Evolutionary conservation across 140 eudicot genomes (phyloP).

Genomic region (Erigeron philadelphicus): DNA sequence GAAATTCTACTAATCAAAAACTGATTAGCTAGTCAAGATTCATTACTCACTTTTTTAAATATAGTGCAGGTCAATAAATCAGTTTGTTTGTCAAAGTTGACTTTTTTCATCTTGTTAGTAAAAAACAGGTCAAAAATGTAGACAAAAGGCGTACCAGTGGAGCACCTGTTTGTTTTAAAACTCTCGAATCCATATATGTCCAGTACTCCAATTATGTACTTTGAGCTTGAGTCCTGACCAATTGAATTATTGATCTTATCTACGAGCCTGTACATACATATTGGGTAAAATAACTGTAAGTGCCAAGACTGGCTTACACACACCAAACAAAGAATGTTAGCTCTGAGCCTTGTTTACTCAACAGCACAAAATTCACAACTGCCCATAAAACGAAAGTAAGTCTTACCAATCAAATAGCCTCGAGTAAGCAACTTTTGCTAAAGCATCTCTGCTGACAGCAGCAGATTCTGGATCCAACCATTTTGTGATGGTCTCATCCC

Average conservation of each 20-base stretch:
- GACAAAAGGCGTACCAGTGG: conserved; percentile 63
- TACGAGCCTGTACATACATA: conserved; percentile 59
- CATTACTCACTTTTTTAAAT: neutral
- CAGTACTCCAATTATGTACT: conserved; percentile 66
- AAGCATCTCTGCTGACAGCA: conserved; percentile 71
- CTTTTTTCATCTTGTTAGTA: neutral
- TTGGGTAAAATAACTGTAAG: neutral
- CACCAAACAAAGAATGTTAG: neutral
- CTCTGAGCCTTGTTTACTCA: conserved; percentile 8
- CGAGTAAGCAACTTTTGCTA: conserved; percentile 70
- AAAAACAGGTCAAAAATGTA: conserved; percentile 29
- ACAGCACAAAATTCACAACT: conserved; percentile 9
- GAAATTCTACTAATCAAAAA: too few relatives aligned
- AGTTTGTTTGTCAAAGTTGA: neutral
- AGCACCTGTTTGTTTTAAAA: conserved; percentile 97
- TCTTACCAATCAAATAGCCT: conserved; percentile 83
- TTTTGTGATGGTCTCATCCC: conserved; percentile 80
- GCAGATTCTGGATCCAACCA: conserved; percentile 83
- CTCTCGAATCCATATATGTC: conserved; percentile 95
- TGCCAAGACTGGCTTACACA: neutral
- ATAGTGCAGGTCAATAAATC: neutral
- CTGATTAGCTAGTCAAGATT: too few relatives aligned
- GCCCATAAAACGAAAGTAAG: neutral
- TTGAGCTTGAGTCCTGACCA: conserved; percentile 75
- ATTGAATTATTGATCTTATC: conserved; percentile 71